Conservation (phyloP, 306 rosid genomes). For the Lotus japonicus region DNA sequence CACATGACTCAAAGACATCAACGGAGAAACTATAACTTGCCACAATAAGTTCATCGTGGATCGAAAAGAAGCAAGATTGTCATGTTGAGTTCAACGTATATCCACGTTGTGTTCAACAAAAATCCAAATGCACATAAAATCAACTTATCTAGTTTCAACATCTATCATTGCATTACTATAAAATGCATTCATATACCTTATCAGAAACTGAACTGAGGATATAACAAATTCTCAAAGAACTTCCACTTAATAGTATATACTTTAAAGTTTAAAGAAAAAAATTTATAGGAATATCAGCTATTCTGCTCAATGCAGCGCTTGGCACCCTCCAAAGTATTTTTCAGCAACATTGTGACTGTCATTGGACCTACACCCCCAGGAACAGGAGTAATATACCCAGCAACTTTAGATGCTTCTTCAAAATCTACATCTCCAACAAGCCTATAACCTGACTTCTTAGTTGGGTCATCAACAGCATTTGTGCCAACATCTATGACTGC, state of each 20-base stretch:
- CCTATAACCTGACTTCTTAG: slow-evolving; percentile 72
- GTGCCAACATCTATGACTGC: slow-evolving; percentile 93
- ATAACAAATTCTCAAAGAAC: slow-evolving; percentile 10
- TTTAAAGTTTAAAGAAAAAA: neutral
- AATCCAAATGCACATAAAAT: neutral
- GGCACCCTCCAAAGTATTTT: slow-evolving; percentile 83
- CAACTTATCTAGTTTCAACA: neutral
- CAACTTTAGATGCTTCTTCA: slow-evolving; percentile 74
- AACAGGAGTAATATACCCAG: slow-evolving; percentile 88
- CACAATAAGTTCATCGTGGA: too few relatives aligned
- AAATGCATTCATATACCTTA: slow-evolving; percentile 12
- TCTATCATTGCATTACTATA: neutral
- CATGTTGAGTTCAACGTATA: too few relatives aligned
- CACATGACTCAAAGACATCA: too few relatives aligned
- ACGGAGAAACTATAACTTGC: too few relatives aligned
- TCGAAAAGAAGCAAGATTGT: too few relatives aligned
- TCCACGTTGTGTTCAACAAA: too few relatives aligned
- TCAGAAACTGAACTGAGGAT: neutral
- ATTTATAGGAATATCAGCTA: slow-evolving; percentile 9
- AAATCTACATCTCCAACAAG: slow-evolving; percentile 93
- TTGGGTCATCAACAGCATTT: slow-evolving; percentile 73
- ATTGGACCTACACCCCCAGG: slow-evolving; percentile 96
- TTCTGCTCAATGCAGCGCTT: slow-evolving; percentile 47
- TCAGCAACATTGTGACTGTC: slow-evolving; percentile 87
- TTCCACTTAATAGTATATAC: neutral